Evolutionary conservation across 768 basidiomycete species (phyloP).

Genomic region (Udeniomyces megalosporus): DNA sequence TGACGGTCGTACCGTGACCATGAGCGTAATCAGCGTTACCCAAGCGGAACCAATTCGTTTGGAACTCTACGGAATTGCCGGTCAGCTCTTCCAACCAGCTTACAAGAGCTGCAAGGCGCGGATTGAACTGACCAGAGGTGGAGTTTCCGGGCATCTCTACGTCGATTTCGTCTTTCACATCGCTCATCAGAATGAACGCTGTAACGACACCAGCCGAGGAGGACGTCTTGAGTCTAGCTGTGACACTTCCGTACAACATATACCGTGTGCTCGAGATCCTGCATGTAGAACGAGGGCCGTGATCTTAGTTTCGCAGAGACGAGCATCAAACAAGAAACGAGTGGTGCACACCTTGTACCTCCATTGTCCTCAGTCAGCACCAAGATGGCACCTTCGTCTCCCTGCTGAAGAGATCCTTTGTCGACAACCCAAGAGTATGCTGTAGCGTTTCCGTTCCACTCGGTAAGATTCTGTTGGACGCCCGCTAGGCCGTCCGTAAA

Average conservation of each 20-base stretch:
- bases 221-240: conserved; percentile 38
- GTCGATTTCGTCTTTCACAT: conserved; percentile 54
- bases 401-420: conserved; percentile 42
- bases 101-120: too few species aligned
- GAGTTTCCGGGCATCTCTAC: neutral
- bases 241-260: conserved; percentile 64
- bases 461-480: conserved; percentile 39
- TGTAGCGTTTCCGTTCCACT: conserved; percentile 58
- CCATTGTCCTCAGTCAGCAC: conserved; percentile 24
- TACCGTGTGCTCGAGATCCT: conserved; percentile 63
- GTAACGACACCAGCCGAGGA: conserved; percentile 67
- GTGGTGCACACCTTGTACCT: too few species aligned
- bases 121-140: too few species aligned
- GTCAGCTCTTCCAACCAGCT: too few species aligned
- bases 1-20: neutral
- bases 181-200: conserved; percentile 51
- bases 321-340: too few species aligned
- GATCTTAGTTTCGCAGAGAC: too few species aligned
- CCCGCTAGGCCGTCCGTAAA: neutral
- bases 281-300: too few species aligned
- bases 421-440: conserved; percentile 37
- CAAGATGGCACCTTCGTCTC: conserved; percentile 29
- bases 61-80: too few species aligned
- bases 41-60: conserved; percentile 15
- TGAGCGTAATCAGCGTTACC: neutral